Conservation (phyloP, 2,329 filamentous ascomycete genomes). For the Amylocarpus encephaloides region DNA sequence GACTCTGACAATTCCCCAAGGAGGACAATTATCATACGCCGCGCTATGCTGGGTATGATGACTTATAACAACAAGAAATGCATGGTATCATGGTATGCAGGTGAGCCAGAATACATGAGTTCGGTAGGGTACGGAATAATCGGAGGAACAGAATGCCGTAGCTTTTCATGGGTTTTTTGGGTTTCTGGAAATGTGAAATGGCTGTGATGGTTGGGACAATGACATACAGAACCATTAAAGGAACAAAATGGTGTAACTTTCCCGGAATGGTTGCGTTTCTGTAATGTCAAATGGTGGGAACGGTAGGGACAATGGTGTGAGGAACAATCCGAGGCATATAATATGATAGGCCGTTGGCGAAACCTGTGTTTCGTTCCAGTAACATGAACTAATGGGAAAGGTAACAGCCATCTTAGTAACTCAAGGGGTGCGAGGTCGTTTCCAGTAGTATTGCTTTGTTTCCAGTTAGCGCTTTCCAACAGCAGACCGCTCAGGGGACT, state of each 20-base stretch:
- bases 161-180: no score
- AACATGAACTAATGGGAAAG: not conserved
- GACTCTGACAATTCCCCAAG: not conserved
- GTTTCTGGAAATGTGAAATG: not conserved
- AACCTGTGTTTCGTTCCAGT: not conserved
- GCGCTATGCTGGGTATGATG: constrained; percentile 15
- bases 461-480: constrained; percentile 6
- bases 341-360: no score
- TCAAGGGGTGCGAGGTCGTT: constrained; percentile 54
- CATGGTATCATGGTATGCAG: constrained; percentile 3
- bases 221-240: not conserved
- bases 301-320: no score
- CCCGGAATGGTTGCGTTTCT: no score
- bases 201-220: not conserved
- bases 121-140: no score
- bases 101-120: no score
- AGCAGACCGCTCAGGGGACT: constrained; percentile 30
- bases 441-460: constrained; percentile 63
- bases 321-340: no score
- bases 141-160: no score
- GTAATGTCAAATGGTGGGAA: no score
- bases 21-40: constrained; percentile 9
- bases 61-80: constrained; percentile 9
- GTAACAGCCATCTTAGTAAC: no score
- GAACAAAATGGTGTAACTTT: no score